A percentile compares a stretch with the other conserved stretches of the same genome.
These are phyloP conservation scores for Candida labiduridarum DNA, from an alignment of 1,139 yeast genomes.

Conservation along the genomic window DNA sequence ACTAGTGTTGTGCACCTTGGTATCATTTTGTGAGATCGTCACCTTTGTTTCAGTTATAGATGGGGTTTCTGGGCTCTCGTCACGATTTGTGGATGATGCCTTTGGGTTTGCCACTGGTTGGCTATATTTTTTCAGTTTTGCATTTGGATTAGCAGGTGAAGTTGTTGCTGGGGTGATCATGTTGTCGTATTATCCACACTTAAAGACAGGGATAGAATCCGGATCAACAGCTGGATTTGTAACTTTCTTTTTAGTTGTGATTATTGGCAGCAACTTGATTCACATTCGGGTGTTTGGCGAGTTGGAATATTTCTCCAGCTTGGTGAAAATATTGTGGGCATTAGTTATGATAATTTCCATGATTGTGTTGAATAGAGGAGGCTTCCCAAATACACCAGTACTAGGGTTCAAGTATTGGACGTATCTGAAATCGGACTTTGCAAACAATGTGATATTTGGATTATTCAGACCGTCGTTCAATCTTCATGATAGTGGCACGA, in stretches of 20 bases:
- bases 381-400: conserved; percentile 42
- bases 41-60: conserved; percentile 81
- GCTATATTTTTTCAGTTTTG: conserved; percentile 74
- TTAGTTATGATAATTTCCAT: conserved; percentile 61
- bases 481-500: conserved; percentile 53
- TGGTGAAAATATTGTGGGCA: conserved; percentile 59
- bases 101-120: conserved; percentile 84
- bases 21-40: conserved; percentile 85
- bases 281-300: conserved; percentile 79
- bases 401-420: conserved; percentile 75
- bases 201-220: conserved; percentile 49
- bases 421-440: conserved; percentile 48
- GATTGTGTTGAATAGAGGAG: conserved; percentile 60
- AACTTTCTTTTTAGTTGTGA: conserved; percentile 54
- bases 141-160: conserved; percentile 77
- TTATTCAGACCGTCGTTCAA: conserved; percentile 73
- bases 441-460: conserved; percentile 60
- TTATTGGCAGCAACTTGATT: conserved; percentile 56
- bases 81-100: conserved; percentile 83
- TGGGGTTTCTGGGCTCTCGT: conserved; percentile 74
- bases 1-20: conserved; percentile 68
- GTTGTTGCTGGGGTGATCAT: conserved; percentile 78
- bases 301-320: conserved; percentile 64
- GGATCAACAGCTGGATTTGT: conserved; percentile 68
- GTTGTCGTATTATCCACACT: conserved; percentile 62